Conservation (phyloP, 768 basidiomycete species). For the Agaricus blazei region DNA sequence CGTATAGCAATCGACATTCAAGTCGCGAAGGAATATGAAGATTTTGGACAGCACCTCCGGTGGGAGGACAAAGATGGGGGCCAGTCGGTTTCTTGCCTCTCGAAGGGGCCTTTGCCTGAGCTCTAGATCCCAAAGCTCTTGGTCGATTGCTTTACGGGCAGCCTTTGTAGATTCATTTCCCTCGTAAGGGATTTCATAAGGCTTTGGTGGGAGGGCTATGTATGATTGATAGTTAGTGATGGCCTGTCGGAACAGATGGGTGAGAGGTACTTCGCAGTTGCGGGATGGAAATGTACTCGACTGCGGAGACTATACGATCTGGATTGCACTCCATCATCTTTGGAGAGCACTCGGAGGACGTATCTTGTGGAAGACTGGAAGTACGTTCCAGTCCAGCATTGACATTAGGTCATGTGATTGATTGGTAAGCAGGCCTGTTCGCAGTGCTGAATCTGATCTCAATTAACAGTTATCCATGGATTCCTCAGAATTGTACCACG, state of each 20-base stretch:
- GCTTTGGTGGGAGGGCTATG: not conserved
- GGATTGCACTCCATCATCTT: not conserved
- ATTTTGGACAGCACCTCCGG: constrained; percentile 36
- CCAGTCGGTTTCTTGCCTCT: constrained; percentile 29
- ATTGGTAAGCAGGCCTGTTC: not conserved
- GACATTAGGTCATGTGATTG: constrained; percentile 1
- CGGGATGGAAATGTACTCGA: too few relatives aligned
- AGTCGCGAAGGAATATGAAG: constrained; percentile 23
- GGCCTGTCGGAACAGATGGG: not conserved
- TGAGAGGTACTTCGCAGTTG: constrained; percentile 11
- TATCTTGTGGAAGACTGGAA: not conserved
- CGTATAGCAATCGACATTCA: not conserved
- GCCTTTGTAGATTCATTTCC: constrained; percentile 15
- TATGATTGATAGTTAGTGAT: not conserved
- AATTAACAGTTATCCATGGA: too few relatives aligned
- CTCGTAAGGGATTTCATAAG: constrained; percentile 11
- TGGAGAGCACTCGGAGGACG: not conserved
- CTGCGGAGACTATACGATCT: too few relatives aligned
- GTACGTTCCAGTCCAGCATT: not conserved
- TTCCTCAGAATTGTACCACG: too few relatives aligned
- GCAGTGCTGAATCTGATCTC: not conserved
- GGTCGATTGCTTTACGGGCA: constrained; percentile 30
- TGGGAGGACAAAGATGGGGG: constrained; percentile 35
- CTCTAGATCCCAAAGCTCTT: constrained; percentile 27
- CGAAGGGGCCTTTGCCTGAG: constrained; percentile 29